Conservation (phyloP, 1,284 basidiomycete species). For the Moniliophthora roreri region DNA sequence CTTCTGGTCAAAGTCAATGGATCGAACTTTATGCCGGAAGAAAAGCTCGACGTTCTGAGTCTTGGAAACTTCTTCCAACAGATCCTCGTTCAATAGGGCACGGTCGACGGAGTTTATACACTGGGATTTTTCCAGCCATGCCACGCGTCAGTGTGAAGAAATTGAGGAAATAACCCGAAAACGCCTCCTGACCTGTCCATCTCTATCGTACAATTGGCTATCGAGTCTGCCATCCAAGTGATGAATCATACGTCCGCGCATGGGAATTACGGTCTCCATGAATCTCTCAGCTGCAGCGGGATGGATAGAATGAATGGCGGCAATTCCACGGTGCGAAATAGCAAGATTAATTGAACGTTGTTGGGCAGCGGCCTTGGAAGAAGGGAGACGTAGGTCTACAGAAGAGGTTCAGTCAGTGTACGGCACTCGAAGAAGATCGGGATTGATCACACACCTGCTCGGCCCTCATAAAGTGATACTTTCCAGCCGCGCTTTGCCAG, state of each 20-base stretch:
- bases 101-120: conserved; percentile 94
- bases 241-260: conserved; percentile 97
- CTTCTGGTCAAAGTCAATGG: conserved; percentile 73
- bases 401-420: conserved; percentile 10
- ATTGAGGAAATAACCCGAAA: conserved; percentile 14
- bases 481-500: conserved; percentile 88
- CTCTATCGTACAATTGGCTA: conserved; percentile 85
- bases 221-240: conserved; percentile 66
- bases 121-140: conserved; percentile 36
- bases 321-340: conserved; percentile 90
- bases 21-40: conserved; percentile 80
- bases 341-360: conserved; percentile 96
- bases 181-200: conserved; percentile 70
- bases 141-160: conserved; percentile 14
- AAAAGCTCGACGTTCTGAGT: conserved; percentile 67
- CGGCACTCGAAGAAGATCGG: neutral
- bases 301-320: conserved; percentile 82
- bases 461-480: conserved; percentile 88
- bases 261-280: conserved; percentile 83
- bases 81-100: conserved; percentile 80
- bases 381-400: conserved; percentile 70
- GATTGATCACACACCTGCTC: conserved; percentile 60
- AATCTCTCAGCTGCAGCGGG: conserved; percentile 74
- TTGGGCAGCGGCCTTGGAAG: conserved; percentile 60
- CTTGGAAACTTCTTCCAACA: conserved; percentile 71